Percentiles rank a stretch among this genome's conserved stretches.
Evolutionary conservation across 768 basidiomycete genomes (phyloP).

Genomic region (Panaeolus papilionaceus): DNA sequence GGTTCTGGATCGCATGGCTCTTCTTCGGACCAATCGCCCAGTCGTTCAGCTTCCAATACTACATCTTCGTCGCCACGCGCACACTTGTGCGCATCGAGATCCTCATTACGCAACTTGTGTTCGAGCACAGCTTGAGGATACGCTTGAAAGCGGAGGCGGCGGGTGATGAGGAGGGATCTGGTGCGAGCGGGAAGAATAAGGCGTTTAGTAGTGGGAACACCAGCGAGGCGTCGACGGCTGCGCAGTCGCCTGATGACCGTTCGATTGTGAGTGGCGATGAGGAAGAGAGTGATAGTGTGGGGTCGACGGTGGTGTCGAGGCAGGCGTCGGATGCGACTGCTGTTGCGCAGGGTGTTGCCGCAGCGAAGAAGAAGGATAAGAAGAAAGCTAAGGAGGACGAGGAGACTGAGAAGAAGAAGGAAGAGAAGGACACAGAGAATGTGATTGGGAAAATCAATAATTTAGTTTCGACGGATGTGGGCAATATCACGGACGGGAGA

Average conservation of each 20-base stretch:
- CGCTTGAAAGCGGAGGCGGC: constrained; percentile 56
- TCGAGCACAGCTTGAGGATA: constrained; percentile 60
- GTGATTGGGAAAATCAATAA: constrained; percentile 84
- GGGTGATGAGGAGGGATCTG: constrained; percentile 9
- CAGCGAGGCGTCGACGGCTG: constrained; percentile 3
- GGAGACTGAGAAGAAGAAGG: constrained; percentile 17
- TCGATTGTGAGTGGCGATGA: not conserved
- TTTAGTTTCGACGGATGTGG: constrained; percentile 69
- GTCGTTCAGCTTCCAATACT: constrained; percentile 57
- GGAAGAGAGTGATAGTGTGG: constrained; percentile 6
- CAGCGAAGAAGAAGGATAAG: constrained; percentile 18
- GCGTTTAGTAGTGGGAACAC: not conserved
- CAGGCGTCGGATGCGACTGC: not conserved
- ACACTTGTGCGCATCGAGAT: constrained; percentile 47
- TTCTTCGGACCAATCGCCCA: constrained; percentile 53
- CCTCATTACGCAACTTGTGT: constrained; percentile 48
- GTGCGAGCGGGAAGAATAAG: constrained; percentile 16
- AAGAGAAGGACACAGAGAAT: constrained; percentile 40
- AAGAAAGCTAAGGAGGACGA: constrained; percentile 1
- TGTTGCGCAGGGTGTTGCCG: not conserved
- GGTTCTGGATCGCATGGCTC: constrained; percentile 69
- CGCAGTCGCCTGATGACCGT: not conserved
- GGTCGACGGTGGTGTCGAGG: not conserved
- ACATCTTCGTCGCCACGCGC: constrained; percentile 54
- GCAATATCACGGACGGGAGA: constrained; percentile 41